Conservation (phyloP, 2,329 filamentous ascomycete genomes). For the Aotearoamyces nothofagi region DNA sequence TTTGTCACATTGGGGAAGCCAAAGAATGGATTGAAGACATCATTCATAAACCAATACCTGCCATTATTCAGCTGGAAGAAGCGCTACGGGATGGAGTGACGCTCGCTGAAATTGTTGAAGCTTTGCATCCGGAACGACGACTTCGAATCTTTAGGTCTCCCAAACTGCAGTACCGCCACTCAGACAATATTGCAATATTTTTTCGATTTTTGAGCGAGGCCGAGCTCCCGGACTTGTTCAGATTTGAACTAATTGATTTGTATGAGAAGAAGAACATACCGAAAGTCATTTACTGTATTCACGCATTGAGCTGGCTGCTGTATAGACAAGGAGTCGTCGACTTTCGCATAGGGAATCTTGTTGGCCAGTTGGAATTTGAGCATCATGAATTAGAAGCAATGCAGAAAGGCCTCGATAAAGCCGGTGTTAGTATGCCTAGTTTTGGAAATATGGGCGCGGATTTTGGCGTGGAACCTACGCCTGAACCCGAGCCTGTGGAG, state of each 20-base stretch:
- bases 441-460: conserved; percentile 96
- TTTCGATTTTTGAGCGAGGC: conserved; percentile 88
- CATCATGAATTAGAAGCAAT: conserved; percentile 95
- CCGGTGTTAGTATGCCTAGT: conserved; percentile 90
- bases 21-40: conserved; percentile 98
- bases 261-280: conserved; percentile 99
- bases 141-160: conserved; percentile 74
- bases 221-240: conserved; percentile 85
- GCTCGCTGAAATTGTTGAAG: conserved; percentile 82
- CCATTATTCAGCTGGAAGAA: conserved; percentile 88
- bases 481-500: conserved; percentile 60
- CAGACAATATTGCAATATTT: conserved; percentile 94
- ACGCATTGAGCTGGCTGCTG: conserved; percentile 92
- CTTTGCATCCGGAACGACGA: conserved; percentile 62
- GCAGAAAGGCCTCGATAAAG: conserved; percentile 91
- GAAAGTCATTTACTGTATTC: conserved; percentile 98
- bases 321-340: conserved; percentile 89
- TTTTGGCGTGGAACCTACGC: conserved; percentile 73
- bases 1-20: conserved; percentile 96
- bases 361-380: conserved; percentile 93
- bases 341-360: conserved; percentile 91
- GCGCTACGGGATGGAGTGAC: conserved; percentile 86
- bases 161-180: conserved; percentile 85
- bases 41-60: conserved; percentile 69
- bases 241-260: conserved; percentile 91